Percentiles rank a stretch among this genome's conserved stretches.
Evolutionary conservation across 495 filamentous ascomycete species (phyloP).

Genomic region (Collariella sp.): DNA sequence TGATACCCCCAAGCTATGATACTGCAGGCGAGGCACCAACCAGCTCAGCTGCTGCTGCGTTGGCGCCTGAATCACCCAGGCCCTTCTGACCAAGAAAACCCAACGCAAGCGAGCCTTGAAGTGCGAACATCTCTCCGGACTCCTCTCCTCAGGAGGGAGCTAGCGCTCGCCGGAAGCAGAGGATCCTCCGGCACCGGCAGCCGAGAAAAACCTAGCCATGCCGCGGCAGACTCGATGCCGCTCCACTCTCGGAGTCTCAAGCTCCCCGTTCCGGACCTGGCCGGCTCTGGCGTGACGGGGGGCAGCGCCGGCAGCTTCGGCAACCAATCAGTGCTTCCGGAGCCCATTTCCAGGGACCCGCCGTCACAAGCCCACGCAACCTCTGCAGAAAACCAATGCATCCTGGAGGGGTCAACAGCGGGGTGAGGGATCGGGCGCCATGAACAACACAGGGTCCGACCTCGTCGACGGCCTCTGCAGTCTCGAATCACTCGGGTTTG

Average conservation of each 20-base stretch:
- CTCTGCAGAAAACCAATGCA: not conserved
- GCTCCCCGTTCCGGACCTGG: not conserved
- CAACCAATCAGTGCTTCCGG: conserved; percentile 1
- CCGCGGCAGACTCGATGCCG: not conserved
- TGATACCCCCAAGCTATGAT: too few relatives aligned
- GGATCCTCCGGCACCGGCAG: not conserved
- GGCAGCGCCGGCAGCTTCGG: conserved; percentile 1
- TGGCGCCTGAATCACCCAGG: too few relatives aligned
- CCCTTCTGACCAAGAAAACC: too few relatives aligned
- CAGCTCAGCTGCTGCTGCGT: too few relatives aligned
- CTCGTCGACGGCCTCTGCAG: too few relatives aligned
- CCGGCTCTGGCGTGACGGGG: conserved; percentile 2
- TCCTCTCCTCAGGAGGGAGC: too few relatives aligned
- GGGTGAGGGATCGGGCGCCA: conserved; percentile 4
- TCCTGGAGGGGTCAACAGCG: conserved; percentile 6
- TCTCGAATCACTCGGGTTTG: too few relatives aligned
- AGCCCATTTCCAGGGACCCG: not conserved
- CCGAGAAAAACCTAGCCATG: not conserved
- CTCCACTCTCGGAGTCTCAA: not conserved
- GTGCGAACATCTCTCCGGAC: too few relatives aligned
- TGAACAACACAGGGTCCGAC: too few relatives aligned
- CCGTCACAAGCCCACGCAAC: not conserved
- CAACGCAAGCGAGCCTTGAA: too few relatives aligned
- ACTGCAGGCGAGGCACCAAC: too few relatives aligned
- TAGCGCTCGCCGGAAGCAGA: too few relatives aligned